Percentiles rank a stretch among this genome's conserved stretches.
phyloP scores from a whole-genome alignment of 1,284 basidiomycete genomes.

The Sporisorium exsertum region DNA sequence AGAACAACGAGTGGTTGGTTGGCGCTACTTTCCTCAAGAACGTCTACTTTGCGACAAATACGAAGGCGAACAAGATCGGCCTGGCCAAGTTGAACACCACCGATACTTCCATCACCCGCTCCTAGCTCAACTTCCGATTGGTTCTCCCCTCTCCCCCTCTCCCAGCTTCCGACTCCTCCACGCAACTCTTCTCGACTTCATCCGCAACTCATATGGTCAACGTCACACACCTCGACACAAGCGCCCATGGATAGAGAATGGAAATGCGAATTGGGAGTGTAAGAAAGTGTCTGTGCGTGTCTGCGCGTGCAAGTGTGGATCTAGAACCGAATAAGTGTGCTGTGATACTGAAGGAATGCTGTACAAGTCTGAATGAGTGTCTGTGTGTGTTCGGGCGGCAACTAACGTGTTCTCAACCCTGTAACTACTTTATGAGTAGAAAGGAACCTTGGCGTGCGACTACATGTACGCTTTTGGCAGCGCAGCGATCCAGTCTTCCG shows the following conservation, averaged over 20 bases:
- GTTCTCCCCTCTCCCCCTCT: neutral
- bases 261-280: neutral
- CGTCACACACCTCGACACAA: neutral
- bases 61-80: constrained; percentile 77
- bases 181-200: neutral
- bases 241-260: neutral
- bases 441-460: neutral
- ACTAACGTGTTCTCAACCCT: neutral
- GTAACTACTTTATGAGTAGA: neutral
- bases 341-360: neutral
- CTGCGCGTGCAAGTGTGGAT: neutral
- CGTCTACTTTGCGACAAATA: constrained; percentile 77
- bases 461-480: constrained; percentile 13
- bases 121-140: constrained; percentile 3
- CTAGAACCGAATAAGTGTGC: neutral
- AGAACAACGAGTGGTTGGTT: constrained; percentile 78
- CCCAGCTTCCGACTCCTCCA: neutral
- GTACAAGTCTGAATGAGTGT: neutral
- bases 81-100: constrained; percentile 72
- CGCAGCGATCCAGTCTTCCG: neutral
- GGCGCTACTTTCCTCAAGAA: constrained; percentile 70
- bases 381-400: neutral
- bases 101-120: constrained; percentile 10
- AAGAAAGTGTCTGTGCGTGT: neutral
- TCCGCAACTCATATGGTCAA: neutral